These are phyloP conservation scores for Fusarium acutatum DNA, from an alignment of 2,329 filamentous ascomycete genomes.

Conservation along the genomic window DNA sequence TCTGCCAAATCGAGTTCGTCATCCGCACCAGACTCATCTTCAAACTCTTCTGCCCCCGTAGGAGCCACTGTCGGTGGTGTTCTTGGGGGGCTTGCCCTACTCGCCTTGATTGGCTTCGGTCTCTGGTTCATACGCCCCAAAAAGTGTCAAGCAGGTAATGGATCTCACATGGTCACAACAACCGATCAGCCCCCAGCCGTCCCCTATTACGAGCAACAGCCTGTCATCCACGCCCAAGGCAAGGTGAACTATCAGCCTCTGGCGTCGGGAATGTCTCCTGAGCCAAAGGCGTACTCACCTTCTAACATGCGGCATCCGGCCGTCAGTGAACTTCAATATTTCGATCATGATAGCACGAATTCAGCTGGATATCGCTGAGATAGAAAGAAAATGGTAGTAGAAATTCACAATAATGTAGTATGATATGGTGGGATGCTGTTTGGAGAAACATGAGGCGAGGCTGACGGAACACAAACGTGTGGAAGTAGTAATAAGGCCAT, in stretches of 20 bases:
- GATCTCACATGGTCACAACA: not conserved
- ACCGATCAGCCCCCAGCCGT: not conserved
- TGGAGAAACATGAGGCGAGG: too few species aligned
- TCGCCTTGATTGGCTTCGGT: not conserved
- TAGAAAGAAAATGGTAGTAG: rapidly evolving
- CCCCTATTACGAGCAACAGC: not conserved
- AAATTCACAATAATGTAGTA: not conserved
- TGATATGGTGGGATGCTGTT: not conserved
- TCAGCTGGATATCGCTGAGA: not conserved
- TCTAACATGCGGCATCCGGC: not conserved
- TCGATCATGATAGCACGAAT: not conserved
- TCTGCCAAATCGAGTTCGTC: not conserved
- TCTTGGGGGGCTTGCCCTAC: not conserved
- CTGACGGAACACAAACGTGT: not conserved
- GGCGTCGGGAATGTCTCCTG: not conserved
- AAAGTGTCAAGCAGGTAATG: not conserved
- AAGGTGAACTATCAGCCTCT: not conserved
- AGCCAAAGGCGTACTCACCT: not conserved
- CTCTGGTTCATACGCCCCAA: not conserved
- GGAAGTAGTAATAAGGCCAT: too few species aligned
- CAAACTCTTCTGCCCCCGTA: not conserved
- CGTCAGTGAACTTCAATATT: not conserved
- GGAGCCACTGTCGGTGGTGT: not conserved
- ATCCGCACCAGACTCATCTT: not conserved
- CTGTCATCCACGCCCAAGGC: not conserved